These are phyloP conservation scores for Cadophora sp. DNA, from an alignment of 2,329 filamentous ascomycete species.

Conservation along the genomic window DNA sequence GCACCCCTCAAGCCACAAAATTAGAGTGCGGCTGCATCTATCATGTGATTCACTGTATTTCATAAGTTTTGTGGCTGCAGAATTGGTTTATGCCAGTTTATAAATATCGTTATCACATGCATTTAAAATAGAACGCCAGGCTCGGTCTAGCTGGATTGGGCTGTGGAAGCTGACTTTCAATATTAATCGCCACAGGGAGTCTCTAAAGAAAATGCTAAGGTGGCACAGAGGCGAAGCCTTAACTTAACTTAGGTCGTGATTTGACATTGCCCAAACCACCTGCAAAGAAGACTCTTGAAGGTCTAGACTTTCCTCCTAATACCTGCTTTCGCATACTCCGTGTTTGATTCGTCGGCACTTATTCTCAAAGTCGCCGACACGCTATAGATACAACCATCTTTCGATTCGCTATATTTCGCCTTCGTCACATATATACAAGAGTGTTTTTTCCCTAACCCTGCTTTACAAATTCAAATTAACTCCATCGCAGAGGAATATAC, in stretches of 20 bases:
- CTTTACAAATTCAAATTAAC: too few species aligned
- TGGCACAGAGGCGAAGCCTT: background rate
- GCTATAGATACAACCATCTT: too few species aligned
- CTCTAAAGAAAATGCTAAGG: background rate
- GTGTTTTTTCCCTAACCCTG: too few species aligned
- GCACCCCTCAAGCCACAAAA: background rate
- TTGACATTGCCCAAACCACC: background rate
- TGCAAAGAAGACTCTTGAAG: background rate
- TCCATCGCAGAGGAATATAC: too few species aligned
- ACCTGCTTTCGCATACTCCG: background rate
- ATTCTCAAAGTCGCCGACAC: too few species aligned
- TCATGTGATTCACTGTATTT: background rate
- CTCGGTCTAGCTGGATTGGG: background rate
- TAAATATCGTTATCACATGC: background rate
- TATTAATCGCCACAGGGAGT: background rate
- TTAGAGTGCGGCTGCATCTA: background rate
- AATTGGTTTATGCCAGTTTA: constrained; percentile 1
- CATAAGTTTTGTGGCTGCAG: background rate
- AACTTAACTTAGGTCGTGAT: background rate
- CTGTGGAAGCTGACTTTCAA: background rate
- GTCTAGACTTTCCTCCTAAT: constrained; percentile 1
- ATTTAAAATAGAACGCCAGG: background rate
- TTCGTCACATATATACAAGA: too few species aligned
- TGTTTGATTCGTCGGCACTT: background rate
- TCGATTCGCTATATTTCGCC: too few species aligned